Conservation (phyloP, 106 monocot species). For the Allium cepa region DNA sequence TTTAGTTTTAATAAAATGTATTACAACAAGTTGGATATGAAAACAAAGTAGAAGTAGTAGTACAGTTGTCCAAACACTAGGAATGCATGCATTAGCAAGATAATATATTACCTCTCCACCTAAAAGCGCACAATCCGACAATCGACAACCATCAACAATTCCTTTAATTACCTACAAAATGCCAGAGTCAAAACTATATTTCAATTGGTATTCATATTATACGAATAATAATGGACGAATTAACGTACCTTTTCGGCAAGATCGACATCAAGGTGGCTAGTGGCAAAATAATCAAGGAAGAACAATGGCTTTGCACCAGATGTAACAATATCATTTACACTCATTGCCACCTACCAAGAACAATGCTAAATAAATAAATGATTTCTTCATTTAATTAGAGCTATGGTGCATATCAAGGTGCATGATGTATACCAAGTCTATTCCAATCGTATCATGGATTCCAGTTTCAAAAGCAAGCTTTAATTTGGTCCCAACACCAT, state of each 20-base stretch:
- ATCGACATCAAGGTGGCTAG: constrained; percentile 89
- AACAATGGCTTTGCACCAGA: constrained; percentile 95
- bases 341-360: constrained; percentile 81
- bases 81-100: background rate
- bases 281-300: constrained; percentile 93
- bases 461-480: constrained; percentile 98
- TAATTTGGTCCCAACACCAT: constrained; percentile 95
- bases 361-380: background rate
- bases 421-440: constrained; percentile 60
- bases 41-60: no score
- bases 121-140: constrained; percentile 80
- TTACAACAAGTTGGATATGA: no score
- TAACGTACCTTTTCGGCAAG: constrained; percentile 79
- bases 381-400: background rate
- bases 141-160: constrained; percentile 89
- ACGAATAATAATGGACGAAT: background rate
- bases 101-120: constrained; percentile 78
- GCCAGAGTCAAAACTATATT: background rate
- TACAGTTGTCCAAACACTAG: background rate
- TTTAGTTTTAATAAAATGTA: no score
- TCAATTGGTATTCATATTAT: background rate
- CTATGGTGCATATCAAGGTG: background rate
- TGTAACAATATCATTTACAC: constrained; percentile 96
- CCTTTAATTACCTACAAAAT: constrained; percentile 73
- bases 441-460: constrained; percentile 92